phyloP scores from a whole-genome alignment of 2,329 filamentous ascomycete species.

The Pestalotiopsis sp. region DNA sequence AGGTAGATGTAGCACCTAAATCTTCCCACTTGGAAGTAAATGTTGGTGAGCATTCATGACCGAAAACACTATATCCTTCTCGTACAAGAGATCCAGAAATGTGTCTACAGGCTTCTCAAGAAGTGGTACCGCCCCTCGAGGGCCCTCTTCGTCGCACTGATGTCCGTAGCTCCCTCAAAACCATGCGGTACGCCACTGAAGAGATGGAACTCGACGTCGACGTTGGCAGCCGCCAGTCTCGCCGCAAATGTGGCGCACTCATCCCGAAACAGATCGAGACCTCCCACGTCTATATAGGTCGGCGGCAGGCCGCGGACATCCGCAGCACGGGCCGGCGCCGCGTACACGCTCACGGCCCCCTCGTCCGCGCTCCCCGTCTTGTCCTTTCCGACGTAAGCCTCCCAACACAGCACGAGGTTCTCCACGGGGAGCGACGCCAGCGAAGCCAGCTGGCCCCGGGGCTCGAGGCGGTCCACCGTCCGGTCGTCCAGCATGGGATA shows the following conservation, averaged over 20 bases:
- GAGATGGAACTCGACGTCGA: conserved; percentile 29
- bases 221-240: conserved; percentile 23
- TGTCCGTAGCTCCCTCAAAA: conserved; percentile 21
- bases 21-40: too few species aligned
- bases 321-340: conserved; percentile 24
- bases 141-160: conserved; percentile 17
- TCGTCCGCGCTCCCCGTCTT: conserved; percentile 18
- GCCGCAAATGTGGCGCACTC: conserved; percentile 26
- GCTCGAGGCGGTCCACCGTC: conserved; percentile 8
- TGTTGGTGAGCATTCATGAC: too few species aligned
- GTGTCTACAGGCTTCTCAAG: background rate
- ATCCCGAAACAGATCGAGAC: conserved; percentile 27
- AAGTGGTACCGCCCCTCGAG: conserved; percentile 13
- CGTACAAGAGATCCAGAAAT: background rate
- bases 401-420: conserved; percentile 21
- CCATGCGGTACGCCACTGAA: conserved; percentile 28
- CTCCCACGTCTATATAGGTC: conserved; percentile 29
- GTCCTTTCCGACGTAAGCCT: conserved; percentile 22
- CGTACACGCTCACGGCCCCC: conserved; percentile 23
- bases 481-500: conserved; percentile 38
- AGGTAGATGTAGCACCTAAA: too few species aligned
- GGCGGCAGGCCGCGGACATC: conserved; percentile 27
- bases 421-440: conserved; percentile 17
- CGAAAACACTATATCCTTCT: background rate
- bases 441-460: conserved; percentile 14